Base-by-base conservation (phyloP, 78 protist genomes). In the Cyanophora paradoxa region DNA sequence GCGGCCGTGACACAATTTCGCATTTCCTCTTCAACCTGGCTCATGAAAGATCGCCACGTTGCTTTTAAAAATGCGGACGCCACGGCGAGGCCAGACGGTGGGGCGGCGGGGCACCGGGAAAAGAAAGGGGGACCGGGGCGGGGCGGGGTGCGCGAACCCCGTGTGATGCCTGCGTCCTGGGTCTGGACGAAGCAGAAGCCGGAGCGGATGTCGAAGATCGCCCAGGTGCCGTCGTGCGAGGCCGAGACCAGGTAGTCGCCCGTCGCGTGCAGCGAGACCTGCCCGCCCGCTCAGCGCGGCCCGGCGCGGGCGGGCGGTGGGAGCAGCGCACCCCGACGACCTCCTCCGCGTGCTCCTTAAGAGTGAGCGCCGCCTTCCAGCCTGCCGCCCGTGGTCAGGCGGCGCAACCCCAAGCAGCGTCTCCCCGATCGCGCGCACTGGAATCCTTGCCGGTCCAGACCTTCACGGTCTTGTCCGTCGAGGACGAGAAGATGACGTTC, bases 201-300 rank as follows among this genome's bases (percentile, higher is more conserved):
- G 0, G 72, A 44, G 19, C 0, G 57, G 33, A 88, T 4, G 61
- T 95, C 95, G 50, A 50, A 59, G 67, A 95, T 36, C 41, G 82
- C 73, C 93, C 90, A 89, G n/a, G 77, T 37, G 19, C 62, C 36
- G 75, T 92, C 98, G 13, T 8, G 41, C 2, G 86, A 39, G 5
- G 76, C 72, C 7, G 90, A 44, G 39, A 78, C 73, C 0, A 90
- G 10, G 66, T 48, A 64, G 22, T 77, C 77, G 33, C 89, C 91
- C 17, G 85, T 39, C 26, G 92, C 76, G 36, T 86, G 91, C 10
- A 94, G 34, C 0, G 83, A 19, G n/a, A n/a, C n/a, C n/a, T n/a
- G n/a, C n/a, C n/a, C n/a, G n/a, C n/a, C n/a, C n/a, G n/a, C n/a
- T n/a, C n/a, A n/a, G n/a, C n/a, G n/a, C n/a, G n/a, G n/a, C n/a